These are phyloP conservation scores for Chalaropsis ovoidea DNA, from an alignment of 2,329 filamentous ascomycete species.

Conservation along the genomic window DNA sequence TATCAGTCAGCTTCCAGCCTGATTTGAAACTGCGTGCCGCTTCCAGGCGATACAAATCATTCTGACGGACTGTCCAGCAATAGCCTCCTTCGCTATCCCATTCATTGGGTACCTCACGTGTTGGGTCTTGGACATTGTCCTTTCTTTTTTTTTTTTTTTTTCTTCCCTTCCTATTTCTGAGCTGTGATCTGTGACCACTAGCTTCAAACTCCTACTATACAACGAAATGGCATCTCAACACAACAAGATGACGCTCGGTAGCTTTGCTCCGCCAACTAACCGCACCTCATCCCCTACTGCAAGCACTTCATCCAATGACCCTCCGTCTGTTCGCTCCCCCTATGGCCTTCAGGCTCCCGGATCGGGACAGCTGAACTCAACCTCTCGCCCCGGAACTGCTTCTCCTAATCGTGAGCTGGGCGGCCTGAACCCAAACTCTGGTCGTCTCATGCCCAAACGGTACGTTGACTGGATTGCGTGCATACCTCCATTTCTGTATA, in stretches of 20 bases:
- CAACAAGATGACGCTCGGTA: conserved; percentile 58
- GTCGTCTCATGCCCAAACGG: conserved; percentile 84
- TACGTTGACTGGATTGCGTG: conserved; percentile 40
- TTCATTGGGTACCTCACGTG: background rate
- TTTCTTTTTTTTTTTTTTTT: conserved; percentile 15
- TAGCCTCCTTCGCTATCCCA: background rate
- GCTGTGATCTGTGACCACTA: conserved; percentile 20
- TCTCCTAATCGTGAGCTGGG: conserved; percentile 89
- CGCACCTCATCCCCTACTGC: conserved; percentile 71
- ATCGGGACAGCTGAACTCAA: conserved; percentile 48
- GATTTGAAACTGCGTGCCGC: background rate
- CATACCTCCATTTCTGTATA: background rate
- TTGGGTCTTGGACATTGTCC: conserved; percentile 1
- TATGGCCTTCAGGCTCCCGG: conserved; percentile 57
- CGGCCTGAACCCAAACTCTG: conserved; percentile 39
- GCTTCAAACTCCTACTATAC: conserved; percentile 13
- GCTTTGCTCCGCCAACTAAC: conserved; percentile 58
- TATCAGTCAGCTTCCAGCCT: background rate
- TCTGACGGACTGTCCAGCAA: background rate
- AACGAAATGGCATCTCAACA: conserved; percentile 21
- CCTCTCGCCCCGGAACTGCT: conserved; percentile 71
- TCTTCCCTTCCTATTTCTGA: conserved; percentile 13
- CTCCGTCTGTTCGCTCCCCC: conserved; percentile 58
- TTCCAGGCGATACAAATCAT: conserved; percentile 5
- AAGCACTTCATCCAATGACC: conserved; percentile 70